Base-by-base conservation (phyloP, 2,329 filamentous ascomycete species). In the Pseudogymnoascus verrucosus region DNA sequence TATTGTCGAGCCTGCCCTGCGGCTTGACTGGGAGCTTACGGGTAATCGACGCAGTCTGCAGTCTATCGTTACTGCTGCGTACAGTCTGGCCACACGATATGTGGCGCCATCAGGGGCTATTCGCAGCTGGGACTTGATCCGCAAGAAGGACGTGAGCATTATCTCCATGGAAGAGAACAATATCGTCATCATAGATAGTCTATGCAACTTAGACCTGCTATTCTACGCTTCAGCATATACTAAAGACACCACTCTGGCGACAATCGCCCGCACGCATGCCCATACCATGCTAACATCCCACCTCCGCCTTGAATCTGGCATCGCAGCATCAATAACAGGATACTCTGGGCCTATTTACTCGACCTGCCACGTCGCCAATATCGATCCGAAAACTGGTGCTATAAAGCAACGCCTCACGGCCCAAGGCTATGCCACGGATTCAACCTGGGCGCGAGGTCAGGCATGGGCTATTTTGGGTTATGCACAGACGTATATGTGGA, bases 391-490 rank as follows among this genome's bases (percentile, higher is more conserved):
- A 0, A 76, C 73, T 0, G 76, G 78, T 0, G 65, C 61, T 4
- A 69, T 76, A 1, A 74, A 74, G 64, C 66, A 71, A 1, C 73
- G 75, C 47, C 72, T 76, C 67, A 78, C 76, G 0, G 75, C 77
- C 21, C 77, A 78, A 65, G 77, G 77, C 1, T 73, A 73, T 65
- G 66, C 64, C 14, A 75, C 78, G 51, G 69, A 70, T 34, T 77
- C 75, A 2, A 76, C 74, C 4, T 78, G 77, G 77, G 71, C 71
- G 1, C 73, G 80, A 1, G 80, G 80, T 0, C 80, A 82, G 63
- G 77, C 78, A 0, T 83, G 80, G 80, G 76, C 75, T 0, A 77
- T 82, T 6, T 70, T 80, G 44, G 80, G 80, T 0, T 82, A 79
- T 61, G 74, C 78, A 0, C 79, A 81, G 65, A 78, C 77, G 0